Evolutionary conservation across 1,284 basidiomycete genomes (phyloP).

Genomic region (Acaromyces ingoldii): DNA sequence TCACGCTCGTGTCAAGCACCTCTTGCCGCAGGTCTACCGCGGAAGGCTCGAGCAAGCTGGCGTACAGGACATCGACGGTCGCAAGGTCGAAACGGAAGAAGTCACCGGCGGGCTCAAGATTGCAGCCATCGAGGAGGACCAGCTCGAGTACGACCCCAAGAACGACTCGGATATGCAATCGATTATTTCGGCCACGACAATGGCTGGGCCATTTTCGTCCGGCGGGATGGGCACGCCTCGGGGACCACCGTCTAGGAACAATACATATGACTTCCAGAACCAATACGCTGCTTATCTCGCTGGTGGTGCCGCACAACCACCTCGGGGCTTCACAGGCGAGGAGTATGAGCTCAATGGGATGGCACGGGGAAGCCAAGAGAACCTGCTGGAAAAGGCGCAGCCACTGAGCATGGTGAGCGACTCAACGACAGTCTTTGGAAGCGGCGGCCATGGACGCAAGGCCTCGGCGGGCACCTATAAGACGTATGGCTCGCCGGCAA

Average conservation of each 20-base stretch:
- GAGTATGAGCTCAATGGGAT: slow-evolving; percentile 39
- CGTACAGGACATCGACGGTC: slow-evolving; percentile 25
- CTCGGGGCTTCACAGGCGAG: slow-evolving; percentile 17
- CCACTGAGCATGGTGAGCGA: neutral
- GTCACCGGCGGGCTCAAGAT: slow-evolving; percentile 41
- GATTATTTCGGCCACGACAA: slow-evolving; percentile 43
- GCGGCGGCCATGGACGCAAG: neutral
- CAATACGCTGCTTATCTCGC: slow-evolving; percentile 40
- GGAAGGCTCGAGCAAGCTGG: slow-evolving; percentile 29
- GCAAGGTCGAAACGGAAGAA: slow-evolving; percentile 33
- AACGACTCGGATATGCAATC: slow-evolving; percentile 36
- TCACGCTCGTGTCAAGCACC: slow-evolving; percentile 37
- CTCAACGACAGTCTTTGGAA: neutral
- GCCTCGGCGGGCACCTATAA: neutral
- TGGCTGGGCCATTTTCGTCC: slow-evolving; percentile 20
- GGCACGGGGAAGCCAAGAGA: slow-evolving; percentile 33
- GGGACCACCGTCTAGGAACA: slow-evolving; percentile 9
- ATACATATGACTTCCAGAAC: slow-evolving; percentile 26
- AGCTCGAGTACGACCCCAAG: slow-evolving; percentile 43
- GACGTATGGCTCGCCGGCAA: slow-evolving; percentile 1
- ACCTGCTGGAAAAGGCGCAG: slow-evolving; percentile 33
- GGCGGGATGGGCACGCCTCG: slow-evolving; percentile 16
- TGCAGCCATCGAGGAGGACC: slow-evolving; percentile 41
- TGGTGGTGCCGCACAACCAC: slow-evolving; percentile 10
- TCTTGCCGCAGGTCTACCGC: slow-evolving; percentile 38